Evolutionary conservation across 805 yeast genomes (phyloP).

Genomic region (Nakazawaea wyomingensis): DNA sequence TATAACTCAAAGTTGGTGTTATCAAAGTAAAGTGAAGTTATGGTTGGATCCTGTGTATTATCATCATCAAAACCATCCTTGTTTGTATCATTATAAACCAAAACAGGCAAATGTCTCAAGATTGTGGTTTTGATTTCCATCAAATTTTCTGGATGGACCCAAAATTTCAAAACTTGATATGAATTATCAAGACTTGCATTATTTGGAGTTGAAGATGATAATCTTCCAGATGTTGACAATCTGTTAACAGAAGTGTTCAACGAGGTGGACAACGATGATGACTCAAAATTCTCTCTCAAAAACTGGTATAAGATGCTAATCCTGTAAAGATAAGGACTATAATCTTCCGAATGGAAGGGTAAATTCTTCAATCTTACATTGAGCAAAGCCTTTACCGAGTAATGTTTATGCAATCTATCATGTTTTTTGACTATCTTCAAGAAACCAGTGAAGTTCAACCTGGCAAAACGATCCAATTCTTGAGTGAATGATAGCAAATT

Average conservation of each 20-base stretch:
- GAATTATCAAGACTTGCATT: slow-evolving; percentile 16
- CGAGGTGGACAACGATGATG: slow-evolving; percentile 25
- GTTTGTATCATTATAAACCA: slow-evolving; percentile 59
- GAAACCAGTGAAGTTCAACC: slow-evolving; percentile 93
- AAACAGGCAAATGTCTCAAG: slow-evolving; percentile 86
- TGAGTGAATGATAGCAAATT: slow-evolving; percentile 68
- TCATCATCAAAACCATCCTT: slow-evolving; percentile 44
- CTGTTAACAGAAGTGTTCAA: slow-evolving; percentile 43
- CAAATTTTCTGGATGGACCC: slow-evolving; percentile 95
- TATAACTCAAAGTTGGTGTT: slow-evolving; percentile 77
- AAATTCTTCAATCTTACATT: slow-evolving; percentile 81
- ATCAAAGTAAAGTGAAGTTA: slow-evolving; percentile 86
- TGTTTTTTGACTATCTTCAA: slow-evolving; percentile 93
- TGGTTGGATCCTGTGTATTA: slow-evolving; percentile 65
- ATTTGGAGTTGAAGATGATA: slow-evolving; percentile 28
- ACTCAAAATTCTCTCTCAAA: slow-evolving; percentile 57
- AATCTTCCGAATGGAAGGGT: slow-evolving; percentile 93
- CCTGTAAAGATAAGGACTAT: slow-evolving; percentile 83
- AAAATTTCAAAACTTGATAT: slow-evolving; percentile 74
- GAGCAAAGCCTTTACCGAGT: slow-evolving; percentile 84
- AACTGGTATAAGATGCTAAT: slow-evolving; percentile 77
- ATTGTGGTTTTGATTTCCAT: slow-evolving; percentile 98
- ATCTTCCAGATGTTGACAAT: slow-evolving; percentile 35
- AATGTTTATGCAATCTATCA: slow-evolving; percentile 82
- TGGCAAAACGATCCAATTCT: slow-evolving; percentile 82